Conservation (phyloP, 306 rosid genomes). For the Fragaria iinumae region DNA sequence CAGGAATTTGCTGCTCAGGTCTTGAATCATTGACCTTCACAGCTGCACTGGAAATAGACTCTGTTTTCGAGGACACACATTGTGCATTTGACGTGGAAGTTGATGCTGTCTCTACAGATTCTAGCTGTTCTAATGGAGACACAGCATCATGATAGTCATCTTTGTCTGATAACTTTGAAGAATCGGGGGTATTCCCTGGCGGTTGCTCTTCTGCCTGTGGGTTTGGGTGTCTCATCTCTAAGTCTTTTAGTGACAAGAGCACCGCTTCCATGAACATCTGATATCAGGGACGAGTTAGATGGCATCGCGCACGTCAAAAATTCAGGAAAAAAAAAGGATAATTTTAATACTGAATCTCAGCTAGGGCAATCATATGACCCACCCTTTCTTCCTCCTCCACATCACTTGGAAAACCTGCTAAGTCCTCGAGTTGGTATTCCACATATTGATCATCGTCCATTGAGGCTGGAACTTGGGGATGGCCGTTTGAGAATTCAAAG, state of each 20-base stretch:
- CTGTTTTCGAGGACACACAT: conserved; percentile 31
- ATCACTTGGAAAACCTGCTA: conserved; percentile 64
- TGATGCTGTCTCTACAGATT: conserved; percentile 33
- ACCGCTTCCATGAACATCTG: conserved; percentile 91
- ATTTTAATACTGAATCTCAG: neutral
- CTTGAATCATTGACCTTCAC: conserved; percentile 32
- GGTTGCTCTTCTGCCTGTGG: conserved; percentile 35
- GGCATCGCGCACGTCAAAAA: conserved; percentile 2
- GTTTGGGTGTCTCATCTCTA: conserved; percentile 44
- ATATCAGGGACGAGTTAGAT: conserved; percentile 18
- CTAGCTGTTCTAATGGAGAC: conserved; percentile 30
- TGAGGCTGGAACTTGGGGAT: conserved; percentile 58
- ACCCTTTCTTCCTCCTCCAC: conserved; percentile 78
- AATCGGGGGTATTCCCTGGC: conserved; percentile 21
- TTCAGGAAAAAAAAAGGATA: neutral
- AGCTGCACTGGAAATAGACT: conserved; percentile 37
- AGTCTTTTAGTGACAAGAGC: conserved; percentile 56
- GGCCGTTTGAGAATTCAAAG: conserved; percentile 75
- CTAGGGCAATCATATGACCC: conserved; percentile 28
- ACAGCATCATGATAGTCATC: conserved; percentile 22
- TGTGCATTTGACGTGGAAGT: conserved; percentile 35
- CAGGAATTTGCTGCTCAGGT: conserved; percentile 33
- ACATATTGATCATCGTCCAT: conserved; percentile 76
- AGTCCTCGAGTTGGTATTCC: conserved; percentile 78
- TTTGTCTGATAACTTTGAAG: conserved; percentile 30